Conservation (phyloP, 257 asterid genomes). For the Nemophila menziesii region DNA sequence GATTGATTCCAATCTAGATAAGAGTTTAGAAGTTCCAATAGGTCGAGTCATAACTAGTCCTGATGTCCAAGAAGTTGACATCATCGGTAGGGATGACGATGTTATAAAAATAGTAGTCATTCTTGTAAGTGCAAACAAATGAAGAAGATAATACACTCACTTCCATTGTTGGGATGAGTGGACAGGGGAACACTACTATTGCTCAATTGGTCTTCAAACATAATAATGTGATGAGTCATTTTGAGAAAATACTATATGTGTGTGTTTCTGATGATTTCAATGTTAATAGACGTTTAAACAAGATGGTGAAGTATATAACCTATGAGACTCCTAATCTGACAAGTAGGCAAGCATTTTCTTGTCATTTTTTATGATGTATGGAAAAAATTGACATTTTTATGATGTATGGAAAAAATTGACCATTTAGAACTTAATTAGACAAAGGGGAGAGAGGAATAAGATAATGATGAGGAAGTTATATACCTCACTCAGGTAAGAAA, state of each 20-base stretch:
- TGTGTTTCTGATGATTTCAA: slow-evolving; percentile 6
- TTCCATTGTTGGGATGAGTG: no score
- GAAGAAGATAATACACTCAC: slow-evolving; percentile 1
- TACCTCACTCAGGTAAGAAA: no score
- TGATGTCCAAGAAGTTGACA: neutral
- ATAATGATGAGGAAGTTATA: slow-evolving; percentile 12
- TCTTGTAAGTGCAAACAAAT: slow-evolving; percentile 3
- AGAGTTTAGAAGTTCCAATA: neutral
- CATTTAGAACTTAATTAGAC: slow-evolving; percentile 14
- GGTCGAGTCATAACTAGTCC: neutral
- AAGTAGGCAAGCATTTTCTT: slow-evolving; percentile 7
- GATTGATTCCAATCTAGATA: neutral
- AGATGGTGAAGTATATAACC: slow-evolving; percentile 6
- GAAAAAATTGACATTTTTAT: no score
- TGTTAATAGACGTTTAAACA: slow-evolving; percentile 4
- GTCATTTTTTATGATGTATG: no score
- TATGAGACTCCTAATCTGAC: neutral
- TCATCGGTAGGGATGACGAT: slow-evolving; percentile 12
- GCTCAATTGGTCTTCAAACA: slow-evolving; percentile 10
- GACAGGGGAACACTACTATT: no score
- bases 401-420: no score
- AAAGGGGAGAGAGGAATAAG: neutral
- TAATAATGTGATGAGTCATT: neutral
- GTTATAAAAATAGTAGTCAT: slow-evolving; percentile 4
- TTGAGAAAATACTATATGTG: slow-evolving; percentile 5